These are phyloP conservation scores for Pogostemon cablin DNA, from an alignment of 257 asterid species.

Conservation along the genomic window DNA sequence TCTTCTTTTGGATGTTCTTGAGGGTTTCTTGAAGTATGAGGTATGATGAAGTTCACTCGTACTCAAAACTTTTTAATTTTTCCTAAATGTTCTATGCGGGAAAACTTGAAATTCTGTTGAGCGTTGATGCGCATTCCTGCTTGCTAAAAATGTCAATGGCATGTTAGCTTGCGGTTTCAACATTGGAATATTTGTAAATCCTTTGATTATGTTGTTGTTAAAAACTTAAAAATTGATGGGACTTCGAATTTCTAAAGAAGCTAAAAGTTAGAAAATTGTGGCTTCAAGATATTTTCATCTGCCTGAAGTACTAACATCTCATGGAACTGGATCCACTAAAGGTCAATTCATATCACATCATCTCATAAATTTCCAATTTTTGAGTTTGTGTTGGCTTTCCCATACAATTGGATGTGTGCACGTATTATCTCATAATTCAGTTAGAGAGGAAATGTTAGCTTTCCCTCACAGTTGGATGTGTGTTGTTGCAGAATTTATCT, in stretches of 20 bases:
- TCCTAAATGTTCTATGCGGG: slow-evolving; percentile 11
- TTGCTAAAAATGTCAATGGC: slow-evolving; percentile 3
- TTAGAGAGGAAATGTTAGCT: slow-evolving; percentile 19
- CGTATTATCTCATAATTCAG: background rate
- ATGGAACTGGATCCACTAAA: background rate
- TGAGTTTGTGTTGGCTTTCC: slow-evolving; percentile 14
- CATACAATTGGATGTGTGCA: slow-evolving; percentile 6
- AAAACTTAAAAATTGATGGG: background rate
- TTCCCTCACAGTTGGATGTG: slow-evolving; percentile 12
- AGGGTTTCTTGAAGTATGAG: slow-evolving; percentile 99
- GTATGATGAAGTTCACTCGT: slow-evolving; percentile 43
- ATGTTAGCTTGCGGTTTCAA: slow-evolving; percentile 19
- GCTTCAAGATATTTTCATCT: slow-evolving; percentile 8
- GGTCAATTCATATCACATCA: background rate
- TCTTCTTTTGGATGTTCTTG: slow-evolving; percentile 94
- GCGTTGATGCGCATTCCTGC: slow-evolving; percentile 1
- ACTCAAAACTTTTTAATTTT: background rate
- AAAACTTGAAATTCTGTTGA: slow-evolving; percentile 14
- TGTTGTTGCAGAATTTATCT: slow-evolving; percentile 72
- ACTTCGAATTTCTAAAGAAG: background rate
- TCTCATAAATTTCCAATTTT: background rate
- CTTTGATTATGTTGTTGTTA: background rate
- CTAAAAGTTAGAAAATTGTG: slow-evolving; percentile 12
- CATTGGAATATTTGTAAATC: background rate
- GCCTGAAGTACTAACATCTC: background rate